phyloP scores from a whole-genome alignment of 352 stramenopile genomes.

The Globisporangium nodosum region DNA sequence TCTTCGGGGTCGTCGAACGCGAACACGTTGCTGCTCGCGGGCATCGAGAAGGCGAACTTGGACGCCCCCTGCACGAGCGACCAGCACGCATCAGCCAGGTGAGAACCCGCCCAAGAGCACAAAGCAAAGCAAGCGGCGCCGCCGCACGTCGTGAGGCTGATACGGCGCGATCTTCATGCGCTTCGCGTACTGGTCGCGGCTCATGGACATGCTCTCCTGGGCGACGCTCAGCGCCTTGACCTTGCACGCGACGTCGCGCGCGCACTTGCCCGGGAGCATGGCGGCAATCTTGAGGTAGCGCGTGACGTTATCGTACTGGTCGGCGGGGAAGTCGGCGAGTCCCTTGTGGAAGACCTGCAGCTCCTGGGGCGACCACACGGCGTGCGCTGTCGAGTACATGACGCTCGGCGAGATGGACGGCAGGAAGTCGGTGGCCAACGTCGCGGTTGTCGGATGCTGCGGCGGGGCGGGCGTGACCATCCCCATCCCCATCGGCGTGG shows the following conservation, averaged over 20 bases:
- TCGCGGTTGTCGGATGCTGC: not conserved
- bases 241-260: constrained; percentile 73
- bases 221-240: constrained; percentile 29
- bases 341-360: constrained; percentile 57
- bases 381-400: constrained; percentile 55
- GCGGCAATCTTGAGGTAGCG: constrained; percentile 80
- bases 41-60: constrained; percentile 3
- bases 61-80: not conserved
- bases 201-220: constrained; percentile 15
- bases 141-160: constrained; percentile 16
- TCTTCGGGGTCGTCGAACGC: constrained; percentile 21
- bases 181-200: constrained; percentile 32
- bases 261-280: constrained; percentile 56
- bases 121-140: not conserved
- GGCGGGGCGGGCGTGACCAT: not conserved
- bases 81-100: not conserved
- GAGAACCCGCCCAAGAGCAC: not conserved
- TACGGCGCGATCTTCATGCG: constrained; percentile 61
- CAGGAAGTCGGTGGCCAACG: constrained; percentile 13
- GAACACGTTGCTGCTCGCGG: not conserved
- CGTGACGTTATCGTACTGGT: constrained; percentile 75
- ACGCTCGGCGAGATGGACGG: constrained; percentile 53
- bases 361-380: constrained; percentile 54
- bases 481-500: constrained; percentile 6
- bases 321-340: constrained; percentile 44